phyloP scores from a whole-genome alignment of 2,329 filamentous ascomycete species.

The Calonectria henricotiae region DNA sequence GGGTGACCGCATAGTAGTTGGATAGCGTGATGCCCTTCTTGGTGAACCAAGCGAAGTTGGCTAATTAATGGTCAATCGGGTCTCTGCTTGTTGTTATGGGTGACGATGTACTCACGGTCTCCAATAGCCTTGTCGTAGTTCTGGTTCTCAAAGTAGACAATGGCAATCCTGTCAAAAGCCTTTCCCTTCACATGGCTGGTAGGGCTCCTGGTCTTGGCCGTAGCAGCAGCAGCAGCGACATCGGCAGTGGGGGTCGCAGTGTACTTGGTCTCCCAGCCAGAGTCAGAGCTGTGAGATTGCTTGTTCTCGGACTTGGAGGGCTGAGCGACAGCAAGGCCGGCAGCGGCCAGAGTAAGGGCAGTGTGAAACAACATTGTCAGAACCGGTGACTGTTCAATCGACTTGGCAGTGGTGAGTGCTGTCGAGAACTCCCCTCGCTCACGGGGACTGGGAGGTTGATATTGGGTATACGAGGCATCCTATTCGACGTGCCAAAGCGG shows the following conservation, averaged over 20 bases:
- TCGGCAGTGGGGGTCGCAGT: conserved; percentile 69
- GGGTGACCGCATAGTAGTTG: conserved; percentile 70
- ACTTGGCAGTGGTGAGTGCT: conserved; percentile 14
- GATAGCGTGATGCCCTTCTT: conserved; percentile 53
- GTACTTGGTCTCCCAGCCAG: conserved; percentile 60
- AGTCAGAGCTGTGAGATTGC: conserved; percentile 2
- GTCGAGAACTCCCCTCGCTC: background rate
- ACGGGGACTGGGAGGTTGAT: conserved; percentile 27
- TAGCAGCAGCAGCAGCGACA: conserved; percentile 73
- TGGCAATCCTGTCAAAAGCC: conserved; percentile 80
- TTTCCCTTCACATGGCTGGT: conserved; percentile 79
- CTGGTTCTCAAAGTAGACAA: conserved; percentile 86
- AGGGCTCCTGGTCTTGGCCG: conserved; percentile 73
- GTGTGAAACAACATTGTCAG: conserved; percentile 45
- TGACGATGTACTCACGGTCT: conserved; percentile 67
- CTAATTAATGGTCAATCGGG: conserved; percentile 32
- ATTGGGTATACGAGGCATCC: conserved; percentile 11
- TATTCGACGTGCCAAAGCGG: conserved; percentile 2
- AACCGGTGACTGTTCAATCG: conserved; percentile 7
- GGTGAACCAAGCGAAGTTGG: conserved; percentile 52
- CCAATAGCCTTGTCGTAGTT: conserved; percentile 76
- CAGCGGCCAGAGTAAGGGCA: conserved; percentile 50
- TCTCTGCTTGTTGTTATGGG: too few relatives aligned
- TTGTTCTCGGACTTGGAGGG: conserved; percentile 30
- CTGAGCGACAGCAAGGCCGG: conserved; percentile 50